Conservation (phyloP, 495 filamentous ascomycete genomes). For the Daldinia childiae region DNA sequence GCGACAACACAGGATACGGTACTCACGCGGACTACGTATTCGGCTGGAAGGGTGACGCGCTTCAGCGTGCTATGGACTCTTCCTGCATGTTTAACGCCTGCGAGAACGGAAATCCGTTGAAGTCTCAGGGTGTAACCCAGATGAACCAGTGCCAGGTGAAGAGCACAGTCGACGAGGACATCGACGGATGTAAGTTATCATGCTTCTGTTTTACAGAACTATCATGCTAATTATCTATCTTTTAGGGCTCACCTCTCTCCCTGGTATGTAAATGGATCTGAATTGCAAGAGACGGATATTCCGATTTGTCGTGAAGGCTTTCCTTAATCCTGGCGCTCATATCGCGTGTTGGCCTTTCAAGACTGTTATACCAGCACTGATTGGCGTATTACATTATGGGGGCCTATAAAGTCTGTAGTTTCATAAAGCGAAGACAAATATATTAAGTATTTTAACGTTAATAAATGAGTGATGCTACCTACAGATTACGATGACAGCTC, state of each 20-base stretch:
- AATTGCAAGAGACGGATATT: background rate
- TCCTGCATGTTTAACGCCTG: slow-evolving; percentile 58
- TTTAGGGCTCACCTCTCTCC: slow-evolving; percentile 25
- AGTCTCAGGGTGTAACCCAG: slow-evolving; percentile 53
- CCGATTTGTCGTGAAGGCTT: background rate
- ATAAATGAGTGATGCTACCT: too few relatives aligned
- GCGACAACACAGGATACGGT: slow-evolving; percentile 56
- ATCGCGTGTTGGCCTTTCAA: background rate
- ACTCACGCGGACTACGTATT: slow-evolving; percentile 61
- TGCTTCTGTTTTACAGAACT: background rate
- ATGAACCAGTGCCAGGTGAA: slow-evolving; percentile 58
- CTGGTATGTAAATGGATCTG: slow-evolving; percentile 20
- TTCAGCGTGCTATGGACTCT: slow-evolving; percentile 58
- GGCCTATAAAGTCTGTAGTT: background rate
- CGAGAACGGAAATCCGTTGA: slow-evolving; percentile 55
- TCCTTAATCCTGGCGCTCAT: background rate
- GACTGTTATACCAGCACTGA: background rate
- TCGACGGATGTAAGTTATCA: slow-evolving; percentile 58
- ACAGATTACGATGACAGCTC: too few relatives aligned
- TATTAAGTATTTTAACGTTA: too few relatives aligned
- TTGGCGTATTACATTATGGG: background rate
- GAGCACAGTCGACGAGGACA: slow-evolving; percentile 54
- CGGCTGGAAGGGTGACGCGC: slow-evolving; percentile 57
- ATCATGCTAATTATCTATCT: background rate
- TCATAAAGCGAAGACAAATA: background rate